phyloP scores from a whole-genome alignment of 2,329 filamentous ascomycete genomes.

The Clonostachys rhizophaga region DNA sequence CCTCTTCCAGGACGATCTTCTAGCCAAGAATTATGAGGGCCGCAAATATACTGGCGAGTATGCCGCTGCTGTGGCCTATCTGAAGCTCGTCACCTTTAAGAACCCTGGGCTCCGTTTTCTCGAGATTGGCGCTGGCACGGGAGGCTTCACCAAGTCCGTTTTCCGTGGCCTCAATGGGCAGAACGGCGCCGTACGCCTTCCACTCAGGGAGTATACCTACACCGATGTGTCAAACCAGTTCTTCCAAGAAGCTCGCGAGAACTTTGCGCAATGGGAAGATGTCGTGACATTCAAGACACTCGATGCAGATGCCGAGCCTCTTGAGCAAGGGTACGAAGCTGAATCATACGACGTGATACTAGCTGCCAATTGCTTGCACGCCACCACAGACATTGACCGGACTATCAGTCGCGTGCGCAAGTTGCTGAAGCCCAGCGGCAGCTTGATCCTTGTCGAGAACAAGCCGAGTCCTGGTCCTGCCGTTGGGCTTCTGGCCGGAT shows the following conservation, averaged over 20 bases:
- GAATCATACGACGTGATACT: slow-evolving; percentile 19
- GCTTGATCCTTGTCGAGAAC: slow-evolving; percentile 10
- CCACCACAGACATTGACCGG: slow-evolving; percentile 11
- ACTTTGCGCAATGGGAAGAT: slow-evolving; percentile 5
- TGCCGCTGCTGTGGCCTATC: background rate
- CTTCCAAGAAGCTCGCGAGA: slow-evolving; percentile 13
- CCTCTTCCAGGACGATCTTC: background rate
- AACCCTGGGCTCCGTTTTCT: slow-evolving; percentile 13
- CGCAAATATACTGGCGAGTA: background rate
- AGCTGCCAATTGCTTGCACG: slow-evolving; percentile 20
- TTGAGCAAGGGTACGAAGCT: slow-evolving; percentile 17
- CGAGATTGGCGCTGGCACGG: slow-evolving; percentile 21
- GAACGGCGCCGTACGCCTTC: background rate
- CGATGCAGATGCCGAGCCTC: slow-evolving; percentile 19
- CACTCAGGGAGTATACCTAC: slow-evolving; percentile 12
- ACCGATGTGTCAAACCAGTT: slow-evolving; percentile 22
- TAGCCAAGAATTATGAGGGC: background rate
- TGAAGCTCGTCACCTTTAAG: background rate
- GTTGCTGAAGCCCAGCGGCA: slow-evolving; percentile 15
- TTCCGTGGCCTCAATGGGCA: slow-evolving; percentile 9
- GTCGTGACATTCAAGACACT: slow-evolving; percentile 17
- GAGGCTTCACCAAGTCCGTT: slow-evolving; percentile 20
- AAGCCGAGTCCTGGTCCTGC: too few relatives aligned
- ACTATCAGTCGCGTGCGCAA: slow-evolving; percentile 12
- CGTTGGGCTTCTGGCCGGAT: slow-evolving; percentile 8